These are phyloP conservation scores for Ophiocordyceps australis DNA, from an alignment of 2,329 filamentous ascomycete species.

Conservation along the genomic window DNA sequence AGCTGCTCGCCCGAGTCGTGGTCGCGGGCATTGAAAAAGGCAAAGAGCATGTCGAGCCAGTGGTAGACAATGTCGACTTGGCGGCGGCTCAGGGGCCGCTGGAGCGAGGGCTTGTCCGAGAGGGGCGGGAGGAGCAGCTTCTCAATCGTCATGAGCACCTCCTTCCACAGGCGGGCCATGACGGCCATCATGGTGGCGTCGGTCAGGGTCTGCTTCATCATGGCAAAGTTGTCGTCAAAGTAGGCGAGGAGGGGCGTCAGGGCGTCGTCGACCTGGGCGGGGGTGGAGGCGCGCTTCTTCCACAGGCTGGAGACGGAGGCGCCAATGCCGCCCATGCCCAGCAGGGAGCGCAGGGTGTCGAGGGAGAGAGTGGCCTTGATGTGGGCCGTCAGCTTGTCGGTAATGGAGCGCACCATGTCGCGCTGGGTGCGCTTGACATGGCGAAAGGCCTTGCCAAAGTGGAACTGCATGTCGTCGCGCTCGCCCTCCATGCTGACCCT, in stretches of 20 bases:
- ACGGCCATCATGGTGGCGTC: conserved; percentile 95
- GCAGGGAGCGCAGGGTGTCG: conserved; percentile 56
- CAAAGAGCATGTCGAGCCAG: conserved; percentile 80
- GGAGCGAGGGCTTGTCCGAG: conserved; percentile 81
- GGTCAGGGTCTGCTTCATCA: conserved; percentile 94
- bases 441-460: conserved; percentile 93
- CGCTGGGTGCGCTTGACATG: conserved; percentile 88
- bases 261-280: conserved; percentile 60
- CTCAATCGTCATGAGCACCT: conserved; percentile 85
- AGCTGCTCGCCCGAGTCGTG: conserved; percentile 64
- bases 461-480: conserved; percentile 94
- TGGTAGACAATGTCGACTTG: conserved; percentile 91
- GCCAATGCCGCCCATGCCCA: conserved; percentile 51
- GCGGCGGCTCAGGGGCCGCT: conserved; percentile 66
- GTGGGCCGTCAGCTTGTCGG: conserved; percentile 90
- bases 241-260: conserved; percentile 77
- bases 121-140: conserved; percentile 78
- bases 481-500: conserved; percentile 98
- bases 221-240: conserved; percentile 96
- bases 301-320: conserved; percentile 55
- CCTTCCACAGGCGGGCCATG: conserved; percentile 97
- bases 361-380: conserved; percentile 80
- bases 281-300: conserved; percentile 45
- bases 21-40: conserved; percentile 88
- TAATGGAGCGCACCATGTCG: conserved; percentile 96